Evolutionary conservation across 2,329 filamentous ascomycete species (phyloP).

Genomic region (Phoma sp.): DNA sequence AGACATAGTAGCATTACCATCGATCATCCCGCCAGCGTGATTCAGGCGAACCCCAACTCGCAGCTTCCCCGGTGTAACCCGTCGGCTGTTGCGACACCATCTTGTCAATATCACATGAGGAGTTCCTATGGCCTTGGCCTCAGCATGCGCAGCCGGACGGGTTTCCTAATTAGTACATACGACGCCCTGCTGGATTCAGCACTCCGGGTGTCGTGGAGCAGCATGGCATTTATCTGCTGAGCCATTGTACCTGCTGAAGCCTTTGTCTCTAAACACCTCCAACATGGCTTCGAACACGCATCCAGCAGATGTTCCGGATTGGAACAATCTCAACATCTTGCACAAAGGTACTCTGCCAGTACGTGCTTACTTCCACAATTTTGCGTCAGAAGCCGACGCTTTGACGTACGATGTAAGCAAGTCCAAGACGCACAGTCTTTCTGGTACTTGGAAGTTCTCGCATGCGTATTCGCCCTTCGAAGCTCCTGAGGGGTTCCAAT

Average conservation of each 20-base stretch:
- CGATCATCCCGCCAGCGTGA: constrained; percentile 8
- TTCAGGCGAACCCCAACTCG: constrained; percentile 8
- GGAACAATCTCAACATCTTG: constrained; percentile 65
- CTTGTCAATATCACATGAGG: constrained; percentile 15
- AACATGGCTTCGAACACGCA: constrained; percentile 30
- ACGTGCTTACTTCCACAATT: constrained; percentile 63
- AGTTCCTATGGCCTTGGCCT: constrained; percentile 19
- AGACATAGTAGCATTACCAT: constrained; percentile 10
- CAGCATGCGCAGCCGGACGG: constrained; percentile 22
- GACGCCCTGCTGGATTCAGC: constrained; percentile 7
- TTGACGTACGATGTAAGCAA: constrained; percentile 49
- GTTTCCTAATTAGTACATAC: constrained; percentile 27
- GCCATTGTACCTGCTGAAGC: background rate
- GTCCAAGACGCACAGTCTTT: constrained; percentile 41
- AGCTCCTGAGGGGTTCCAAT: constrained; percentile 44
- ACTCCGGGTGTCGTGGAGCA: constrained; percentile 15
- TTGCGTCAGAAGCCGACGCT: constrained; percentile 57
- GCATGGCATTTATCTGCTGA: constrained; percentile 13
- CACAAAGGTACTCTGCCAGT: constrained; percentile 66
- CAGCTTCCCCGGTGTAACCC: constrained; percentile 6
- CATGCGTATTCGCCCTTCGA: constrained; percentile 45
- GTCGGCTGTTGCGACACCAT: constrained; percentile 1
- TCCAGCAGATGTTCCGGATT: constrained; percentile 57
- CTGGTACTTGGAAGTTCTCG: constrained; percentile 50
- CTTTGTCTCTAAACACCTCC: constrained; percentile 5